Evolutionary conservation across 176 grass and related monocot species (phyloP).

Genomic region (Urochloa ruziziensis): DNA sequence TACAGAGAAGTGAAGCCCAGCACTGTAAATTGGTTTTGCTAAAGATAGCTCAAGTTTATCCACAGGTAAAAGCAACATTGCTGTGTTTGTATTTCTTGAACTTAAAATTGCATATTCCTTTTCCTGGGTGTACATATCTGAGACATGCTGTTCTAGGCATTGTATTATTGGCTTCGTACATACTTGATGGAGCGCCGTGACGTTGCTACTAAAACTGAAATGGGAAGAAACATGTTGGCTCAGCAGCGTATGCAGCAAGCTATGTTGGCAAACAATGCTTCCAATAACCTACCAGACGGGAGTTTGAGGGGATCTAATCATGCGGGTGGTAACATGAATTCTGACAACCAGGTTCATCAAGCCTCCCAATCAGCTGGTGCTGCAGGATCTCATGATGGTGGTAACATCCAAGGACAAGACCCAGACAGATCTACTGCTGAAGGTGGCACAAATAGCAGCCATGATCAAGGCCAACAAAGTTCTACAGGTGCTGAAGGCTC

Average conservation of each 20-base stretch:
- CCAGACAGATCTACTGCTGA: constrained; percentile 61
- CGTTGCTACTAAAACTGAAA: constrained; percentile 93
- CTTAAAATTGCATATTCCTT: constrained; percentile 17
- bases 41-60: constrained; percentile 98
- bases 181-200: constrained; percentile 98
- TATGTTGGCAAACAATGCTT: constrained; percentile 63
- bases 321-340: constrained; percentile 49
- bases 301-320: constrained; percentile 34
- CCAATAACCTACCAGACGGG: constrained; percentile 51
- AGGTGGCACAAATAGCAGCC: constrained; percentile 50
- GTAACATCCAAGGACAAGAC: constrained; percentile 73
- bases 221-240: constrained; percentile 75
- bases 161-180: constrained; percentile 98
- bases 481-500: constrained; percentile 52
- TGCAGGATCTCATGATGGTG: constrained; percentile 69
- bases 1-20: constrained; percentile 87
- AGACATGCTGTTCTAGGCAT: constrained; percentile 55
- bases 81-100: constrained; percentile 10
- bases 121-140: constrained; percentile 19
- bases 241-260: constrained; percentile 95
- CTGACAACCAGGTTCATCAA: constrained; percentile 71
- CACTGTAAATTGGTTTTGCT: constrained; percentile 98
- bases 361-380: constrained; percentile 50
- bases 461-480: constrained; percentile 75
- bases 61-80: constrained; percentile 59